Conservation (phyloP, 2,329 filamentous ascomycete species). For the Drechslerella stenobrocha region DNA sequence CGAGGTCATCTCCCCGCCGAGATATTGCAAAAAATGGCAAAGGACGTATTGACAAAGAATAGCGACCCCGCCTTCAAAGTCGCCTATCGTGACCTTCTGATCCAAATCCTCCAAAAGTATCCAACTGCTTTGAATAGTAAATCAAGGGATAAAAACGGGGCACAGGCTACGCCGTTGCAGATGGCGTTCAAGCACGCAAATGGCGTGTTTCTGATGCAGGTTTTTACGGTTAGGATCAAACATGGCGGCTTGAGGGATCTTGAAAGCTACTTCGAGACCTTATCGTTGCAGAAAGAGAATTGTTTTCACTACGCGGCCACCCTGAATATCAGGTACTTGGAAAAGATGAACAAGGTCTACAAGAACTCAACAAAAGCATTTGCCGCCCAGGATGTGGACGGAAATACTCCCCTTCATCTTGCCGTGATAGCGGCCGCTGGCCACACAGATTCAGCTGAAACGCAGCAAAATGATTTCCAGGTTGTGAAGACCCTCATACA, state of each 20-base stretch:
- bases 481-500: neutral
- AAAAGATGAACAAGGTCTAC: constrained; percentile 3
- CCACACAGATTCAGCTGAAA: neutral
- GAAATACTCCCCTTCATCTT: neutral
- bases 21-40: neutral
- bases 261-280: neutral
- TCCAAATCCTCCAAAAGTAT: neutral
- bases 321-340: neutral
- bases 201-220: neutral
- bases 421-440: neutral
- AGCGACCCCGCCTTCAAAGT: neutral
- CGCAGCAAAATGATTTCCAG: neutral
- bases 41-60: neutral
- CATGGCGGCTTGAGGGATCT: neutral
- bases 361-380: constrained; percentile 4
- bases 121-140: neutral
- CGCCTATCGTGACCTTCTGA: neutral
- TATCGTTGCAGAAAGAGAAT: neutral
- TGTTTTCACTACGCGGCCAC: constrained; percentile 1
- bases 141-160: neutral
- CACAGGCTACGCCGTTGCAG: neutral
- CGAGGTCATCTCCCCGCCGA: neutral
- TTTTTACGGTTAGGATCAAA: neutral
- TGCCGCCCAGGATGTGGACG: neutral
- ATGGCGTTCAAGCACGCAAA: constrained; percentile 1